Base-by-base conservation (phyloP, 1,284 basidiomycete species). In the Neonothopanus nambi region DNA sequence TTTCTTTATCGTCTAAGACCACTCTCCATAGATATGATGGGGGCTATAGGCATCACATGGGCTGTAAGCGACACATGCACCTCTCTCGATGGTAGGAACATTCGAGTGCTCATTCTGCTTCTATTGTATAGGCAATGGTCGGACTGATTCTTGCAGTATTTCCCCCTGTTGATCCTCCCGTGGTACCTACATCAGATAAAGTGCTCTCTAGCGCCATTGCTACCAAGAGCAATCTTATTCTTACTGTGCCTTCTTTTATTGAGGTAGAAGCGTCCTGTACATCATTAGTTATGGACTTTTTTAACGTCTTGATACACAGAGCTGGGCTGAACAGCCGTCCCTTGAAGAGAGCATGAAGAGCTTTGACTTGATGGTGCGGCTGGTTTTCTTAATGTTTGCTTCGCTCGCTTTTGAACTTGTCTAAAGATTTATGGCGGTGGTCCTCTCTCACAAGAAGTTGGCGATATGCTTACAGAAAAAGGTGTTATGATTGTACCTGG, bases 241-340 rank as follows among this genome's bases (percentile, higher is more conserved):
- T 58, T 23, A 43, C 45, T 13, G 53, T 60, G n/a, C 61, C 62
- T 6, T 48, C 54, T 2, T 56, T 61, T 36, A 36, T 63, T 5
- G 62, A 63, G 54, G 61, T 63, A 51, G 11, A 5, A 28, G 5
- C 11, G 5, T n/a, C n/a, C n/a, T n/a, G n/a, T n/a, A n/a, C 5
- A 24, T 20, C 24, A 7, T 28, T 17, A 13, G 15, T 15, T 11
- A 28, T 37, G 42, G 30, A 17, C 17, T 5, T 23, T 4, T 21
- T 21, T 41, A 33, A 18, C 37, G 15, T 12, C 36, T 33, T n/a
- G 26, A 17, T 36, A 18, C 36, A 7, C 28, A 63, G 61, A 49
- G 28, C 15, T 63, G 62, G 62, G 40, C 60, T 11, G 48, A 50
- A 12, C 49, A 61, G 18, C 51, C 53, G 12, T 36, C 50, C 5